phyloP scores from a whole-genome alignment of 2,329 filamentous ascomycete species.

The Dactylellina drechsleri region DNA sequence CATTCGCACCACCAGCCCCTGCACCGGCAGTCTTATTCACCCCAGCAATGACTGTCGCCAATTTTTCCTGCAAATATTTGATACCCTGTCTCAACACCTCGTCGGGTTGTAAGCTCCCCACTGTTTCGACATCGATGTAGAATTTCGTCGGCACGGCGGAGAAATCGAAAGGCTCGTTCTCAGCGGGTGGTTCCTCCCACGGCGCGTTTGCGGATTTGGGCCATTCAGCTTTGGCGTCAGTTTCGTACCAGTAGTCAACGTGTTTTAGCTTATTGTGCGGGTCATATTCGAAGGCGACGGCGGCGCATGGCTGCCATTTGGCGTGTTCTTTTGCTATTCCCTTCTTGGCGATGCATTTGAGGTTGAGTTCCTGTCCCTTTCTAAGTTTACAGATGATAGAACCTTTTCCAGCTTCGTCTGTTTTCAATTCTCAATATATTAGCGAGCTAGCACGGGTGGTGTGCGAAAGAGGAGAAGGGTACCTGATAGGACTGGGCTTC shows the following conservation, averaged over 20 bases:
- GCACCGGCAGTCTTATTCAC: conserved; percentile 69
- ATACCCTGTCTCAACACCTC: conserved; percentile 89
- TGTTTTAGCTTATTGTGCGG: conserved; percentile 95
- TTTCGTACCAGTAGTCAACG: conserved; percentile 93
- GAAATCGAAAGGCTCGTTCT: conserved; percentile 90
- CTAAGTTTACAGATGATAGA: conserved; percentile 89
- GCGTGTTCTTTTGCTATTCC: conserved; percentile 98
- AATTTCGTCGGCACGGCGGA: conserved; percentile 84
- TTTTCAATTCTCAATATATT: conserved; percentile 69
- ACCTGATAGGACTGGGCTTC: conserved; percentile 58
- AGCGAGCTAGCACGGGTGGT: too few species aligned
- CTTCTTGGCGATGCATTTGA: conserved; percentile 95
- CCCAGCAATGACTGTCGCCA: conserved; percentile 79
- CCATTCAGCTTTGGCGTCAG: conserved; percentile 84
- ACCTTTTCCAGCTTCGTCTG: conserved; percentile 81
- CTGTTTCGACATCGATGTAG: conserved; percentile 92
- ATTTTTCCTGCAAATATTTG: conserved; percentile 86
- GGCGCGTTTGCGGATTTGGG: conserved; percentile 82
- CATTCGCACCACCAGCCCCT: conserved; percentile 64
- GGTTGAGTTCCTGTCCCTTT: conserved; percentile 86
- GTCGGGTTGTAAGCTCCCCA: conserved; percentile 88
- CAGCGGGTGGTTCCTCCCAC: conserved; percentile 80
- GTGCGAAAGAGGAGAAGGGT: conserved; percentile 66
- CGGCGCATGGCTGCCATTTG: conserved; percentile 93
- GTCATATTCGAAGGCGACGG: conserved; percentile 97